A percentile compares a stretch with the other conserved stretches of the same genome.
phyloP scores from a whole-genome alignment of 352 stramenopile genomes.

The Globisporangium polare region DNA sequence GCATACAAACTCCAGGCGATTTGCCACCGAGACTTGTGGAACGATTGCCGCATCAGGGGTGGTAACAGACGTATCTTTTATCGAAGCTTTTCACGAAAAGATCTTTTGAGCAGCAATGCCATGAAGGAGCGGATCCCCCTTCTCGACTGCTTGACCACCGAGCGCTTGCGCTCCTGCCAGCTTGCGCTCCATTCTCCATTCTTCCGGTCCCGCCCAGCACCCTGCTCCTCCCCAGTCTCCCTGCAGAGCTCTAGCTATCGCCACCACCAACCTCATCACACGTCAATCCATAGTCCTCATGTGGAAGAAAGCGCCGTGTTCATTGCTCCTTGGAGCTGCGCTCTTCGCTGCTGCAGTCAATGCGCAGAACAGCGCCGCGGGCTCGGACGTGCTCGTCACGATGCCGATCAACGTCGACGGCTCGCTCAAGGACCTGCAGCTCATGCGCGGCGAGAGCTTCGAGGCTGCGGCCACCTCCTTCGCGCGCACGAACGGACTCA shows the following conservation, averaged over 20 bases:
- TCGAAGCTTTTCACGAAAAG: conserved; percentile 20
- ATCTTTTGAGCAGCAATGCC: conserved; percentile 10
- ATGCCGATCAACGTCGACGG: conserved; percentile 66
- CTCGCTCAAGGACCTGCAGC: conserved; percentile 49
- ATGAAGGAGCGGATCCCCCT: neutral
- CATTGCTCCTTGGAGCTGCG: conserved; percentile 24
- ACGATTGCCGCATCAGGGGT: conserved; percentile 5
- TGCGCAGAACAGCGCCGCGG: conserved; percentile 20
- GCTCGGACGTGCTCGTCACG: conserved; percentile 59
- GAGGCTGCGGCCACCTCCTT: conserved; percentile 63
- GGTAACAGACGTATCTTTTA: conserved; percentile 12
- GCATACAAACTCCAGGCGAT: neutral
- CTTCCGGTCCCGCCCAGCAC: neutral
- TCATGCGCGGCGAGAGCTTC: conserved; percentile 64
- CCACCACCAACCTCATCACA: conserved; percentile 7
- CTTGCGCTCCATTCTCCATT: conserved; percentile 4
- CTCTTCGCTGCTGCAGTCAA: conserved; percentile 11
- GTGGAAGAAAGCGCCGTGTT: conserved; percentile 15
- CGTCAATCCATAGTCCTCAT: neutral
- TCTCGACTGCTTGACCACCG: neutral
- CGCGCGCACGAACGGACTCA: conserved; percentile 53
- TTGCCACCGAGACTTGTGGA: neutral
- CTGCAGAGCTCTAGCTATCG: neutral
- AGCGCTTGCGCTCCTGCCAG: neutral
- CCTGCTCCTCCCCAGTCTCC: neutral